phyloP scores from a whole-genome alignment of 305 asterid species.

The Fraxinus platypoda region DNA sequence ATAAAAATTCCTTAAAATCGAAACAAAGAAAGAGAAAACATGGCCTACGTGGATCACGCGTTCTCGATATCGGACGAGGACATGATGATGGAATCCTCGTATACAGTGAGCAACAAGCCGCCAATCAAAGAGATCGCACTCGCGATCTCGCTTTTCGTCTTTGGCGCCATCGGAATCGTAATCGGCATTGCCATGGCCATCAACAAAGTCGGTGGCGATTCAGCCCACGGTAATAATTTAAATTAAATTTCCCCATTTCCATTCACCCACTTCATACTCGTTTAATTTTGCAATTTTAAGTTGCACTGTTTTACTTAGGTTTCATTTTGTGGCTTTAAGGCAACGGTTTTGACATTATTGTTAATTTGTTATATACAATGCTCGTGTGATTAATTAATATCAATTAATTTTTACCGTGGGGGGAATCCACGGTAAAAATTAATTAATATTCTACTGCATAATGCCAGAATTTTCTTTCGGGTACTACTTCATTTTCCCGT shows the following conservation, averaged over 20 bases:
- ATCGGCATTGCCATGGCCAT: conserved; percentile 74
- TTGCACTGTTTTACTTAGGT: not conserved
- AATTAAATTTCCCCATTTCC: not conserved
- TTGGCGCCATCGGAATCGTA: conserved; percentile 66
- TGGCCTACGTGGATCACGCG: conserved; percentile 95
- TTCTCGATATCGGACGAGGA: conserved; percentile 93
- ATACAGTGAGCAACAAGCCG: conserved; percentile 59
- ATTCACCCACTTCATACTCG: not conserved
- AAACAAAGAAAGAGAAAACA: conserved; percentile 14
- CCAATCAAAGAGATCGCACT: conserved; percentile 91
- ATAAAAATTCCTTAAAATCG: not conserved
- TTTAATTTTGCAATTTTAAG: not conserved
- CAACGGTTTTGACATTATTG: not conserved
- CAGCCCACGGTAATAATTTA: conserved; percentile 58
- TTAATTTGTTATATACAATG: not conserved
- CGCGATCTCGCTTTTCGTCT: conserved; percentile 75
- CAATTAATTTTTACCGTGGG: too few relatives aligned
- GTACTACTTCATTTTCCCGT: not conserved
- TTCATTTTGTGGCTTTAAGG: not conserved
- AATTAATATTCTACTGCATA: not conserved
- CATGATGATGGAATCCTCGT: conserved; percentile 77
- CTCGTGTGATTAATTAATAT: not conserved
- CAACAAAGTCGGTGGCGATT: conserved; percentile 82
- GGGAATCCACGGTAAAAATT: not conserved
- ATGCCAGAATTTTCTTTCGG: not conserved